A percentile compares a stretch with the other conserved stretches of the same genome.
These are phyloP conservation scores for Phytophthora parvispora DNA, from an alignment of 352 stramenopile species.

Conservation along the genomic window DNA sequence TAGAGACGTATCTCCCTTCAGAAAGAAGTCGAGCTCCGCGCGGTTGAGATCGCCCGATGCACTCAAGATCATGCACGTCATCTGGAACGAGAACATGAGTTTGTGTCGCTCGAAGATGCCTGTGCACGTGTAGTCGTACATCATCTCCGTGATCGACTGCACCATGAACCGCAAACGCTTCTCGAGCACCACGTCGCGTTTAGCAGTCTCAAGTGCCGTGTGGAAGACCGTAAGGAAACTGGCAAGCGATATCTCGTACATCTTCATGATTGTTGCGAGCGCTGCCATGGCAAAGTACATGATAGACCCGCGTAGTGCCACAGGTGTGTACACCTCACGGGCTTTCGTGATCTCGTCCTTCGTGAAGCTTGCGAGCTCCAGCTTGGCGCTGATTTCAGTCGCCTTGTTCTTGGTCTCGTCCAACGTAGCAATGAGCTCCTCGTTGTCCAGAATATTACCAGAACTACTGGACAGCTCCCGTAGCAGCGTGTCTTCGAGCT, in stretches of 20 bases:
- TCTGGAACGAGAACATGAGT: constrained; percentile 98
- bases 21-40: constrained; percentile 95
- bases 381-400: constrained; percentile 94
- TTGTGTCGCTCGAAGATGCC: constrained; percentile 98
- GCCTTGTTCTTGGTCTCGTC: constrained; percentile 97
- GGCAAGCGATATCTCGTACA: constrained; percentile 97
- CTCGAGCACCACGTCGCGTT: constrained; percentile 92
- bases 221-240: constrained; percentile 95
- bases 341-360: constrained; percentile 96
- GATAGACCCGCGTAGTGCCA: constrained; percentile 93
- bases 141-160: constrained; percentile 92
- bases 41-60: constrained; percentile 87
- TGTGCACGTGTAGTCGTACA: constrained; percentile 98
- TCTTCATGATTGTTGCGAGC: constrained; percentile 95
- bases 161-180: constrained; percentile 92
- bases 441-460: constrained; percentile 96
- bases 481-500: constrained; percentile 94
- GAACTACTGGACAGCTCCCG: constrained; percentile 91
- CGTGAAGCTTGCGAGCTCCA: constrained; percentile 94
- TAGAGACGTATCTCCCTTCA: constrained; percentile 97
- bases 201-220: constrained; percentile 91
- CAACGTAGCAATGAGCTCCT: constrained; percentile 95
- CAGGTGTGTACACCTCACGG: constrained; percentile 92
- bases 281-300: constrained; percentile 96
- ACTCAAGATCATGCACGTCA: constrained; percentile 97